phyloP scores from a whole-genome alignment of 129 eudicot genomes.

The Kitagawia praeruptora region DNA sequence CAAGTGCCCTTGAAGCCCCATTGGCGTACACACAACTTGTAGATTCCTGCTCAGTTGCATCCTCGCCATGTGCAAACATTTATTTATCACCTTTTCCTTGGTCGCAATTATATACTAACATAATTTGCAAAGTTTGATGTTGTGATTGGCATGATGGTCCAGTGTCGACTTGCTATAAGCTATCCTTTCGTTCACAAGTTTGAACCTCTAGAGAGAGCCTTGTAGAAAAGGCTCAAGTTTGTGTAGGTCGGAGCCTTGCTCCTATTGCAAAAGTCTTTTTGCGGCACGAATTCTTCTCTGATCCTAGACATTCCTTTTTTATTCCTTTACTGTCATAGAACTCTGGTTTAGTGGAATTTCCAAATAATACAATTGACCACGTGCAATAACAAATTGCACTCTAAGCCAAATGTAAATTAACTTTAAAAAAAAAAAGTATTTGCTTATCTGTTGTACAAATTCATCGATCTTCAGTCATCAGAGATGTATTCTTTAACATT shows the following conservation, averaged over 20 bases:
- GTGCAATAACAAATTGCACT: background rate
- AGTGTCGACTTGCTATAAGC: background rate
- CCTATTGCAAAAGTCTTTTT: background rate
- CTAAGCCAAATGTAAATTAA: background rate
- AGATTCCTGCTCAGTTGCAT: background rate
- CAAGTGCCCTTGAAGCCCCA: slow-evolving; percentile 44
- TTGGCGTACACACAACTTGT: slow-evolving; percentile 41
- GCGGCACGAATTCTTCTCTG: background rate
- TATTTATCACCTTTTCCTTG: background rate
- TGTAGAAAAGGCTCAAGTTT: background rate
- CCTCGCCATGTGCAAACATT: background rate
- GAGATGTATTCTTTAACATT: background rate
- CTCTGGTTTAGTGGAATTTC: background rate
- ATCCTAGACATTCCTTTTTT: background rate
- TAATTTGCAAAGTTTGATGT: background rate
- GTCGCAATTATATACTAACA: background rate
- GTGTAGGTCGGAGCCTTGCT: background rate
- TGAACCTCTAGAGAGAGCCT: background rate
- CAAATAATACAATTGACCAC: background rate
- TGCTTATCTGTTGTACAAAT: background rate
- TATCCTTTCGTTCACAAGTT: background rate
- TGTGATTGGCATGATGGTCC: background rate
- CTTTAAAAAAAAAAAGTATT: background rate
- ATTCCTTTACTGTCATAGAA: background rate
- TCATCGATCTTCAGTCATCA: background rate